Evolutionary conservation across 2,329 filamentous ascomycete species (phyloP), one percentile per base, ranked within the genome.

Genomic region (Madurella fahalii): DNA sequence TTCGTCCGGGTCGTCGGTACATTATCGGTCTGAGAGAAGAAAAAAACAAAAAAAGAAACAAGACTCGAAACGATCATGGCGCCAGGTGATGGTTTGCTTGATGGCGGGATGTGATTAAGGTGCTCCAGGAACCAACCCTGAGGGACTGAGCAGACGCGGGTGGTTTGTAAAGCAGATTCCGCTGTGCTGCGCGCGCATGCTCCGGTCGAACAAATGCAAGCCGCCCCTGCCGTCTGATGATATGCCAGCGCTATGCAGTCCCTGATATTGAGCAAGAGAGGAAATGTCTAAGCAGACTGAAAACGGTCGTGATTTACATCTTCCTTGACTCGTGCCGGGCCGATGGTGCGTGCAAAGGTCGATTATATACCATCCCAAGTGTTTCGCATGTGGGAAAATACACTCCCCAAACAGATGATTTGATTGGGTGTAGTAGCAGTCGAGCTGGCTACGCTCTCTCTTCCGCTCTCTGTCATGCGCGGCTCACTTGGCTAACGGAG

Each of bases 401-500:
- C 3, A 25, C 3, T 25, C 25, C 25, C 25, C 25, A 25, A 25
- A 25, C 25, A 25, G 7, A 25, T 7, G 25, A 7, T 25, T 7
- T 25, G 25, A n/a, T 25, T 25, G 25, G 25, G 25, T 25, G 25
- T 25, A 25, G 25, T 7, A 25, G 25, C 25, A 25, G 25, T 7
- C 25, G 25, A 48, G 43, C 39, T 37, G 20, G 30, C 39, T 15
- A 57, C 40, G 25, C 25, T 25, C 25, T n/a, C 31, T n/a, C 46
- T 41, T 39, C 16, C 18, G 31, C 31, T 37, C 9, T 15, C 13
- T 37, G 11, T 64, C 58, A 69, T 31, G 64, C 67, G 16, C 80
- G 79, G 65, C 81, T 84, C 60, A 78, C 70, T 58, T 84, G 80
- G 67, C 84, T 86, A 11, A 84, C 84, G 62, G 87, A 89, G 13